Evolutionary conservation across 352 stramenopile genomes (phyloP), one percentile per base, ranked within the genome.

Genomic region (Phytophthora ohioensis): DNA sequence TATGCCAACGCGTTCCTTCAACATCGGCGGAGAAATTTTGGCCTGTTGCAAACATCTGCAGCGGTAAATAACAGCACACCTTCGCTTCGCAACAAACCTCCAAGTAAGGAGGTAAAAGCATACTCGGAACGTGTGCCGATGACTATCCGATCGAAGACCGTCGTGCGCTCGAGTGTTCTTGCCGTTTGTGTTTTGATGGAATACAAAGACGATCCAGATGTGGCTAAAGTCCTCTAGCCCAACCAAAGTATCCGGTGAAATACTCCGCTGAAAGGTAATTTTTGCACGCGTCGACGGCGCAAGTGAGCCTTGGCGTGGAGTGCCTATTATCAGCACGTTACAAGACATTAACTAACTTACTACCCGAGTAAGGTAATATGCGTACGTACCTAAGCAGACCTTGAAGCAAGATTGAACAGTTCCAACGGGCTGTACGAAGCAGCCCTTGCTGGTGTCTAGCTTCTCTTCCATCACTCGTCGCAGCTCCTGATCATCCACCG

Each of bases 201-300:
- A 97, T 10, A 96, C 82, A 53, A 97, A 97, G 5, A 96, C 56
- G 43, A 97, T 84, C 91, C 91, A 97, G n/a, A 94, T 74, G 48
- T 97, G 89, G 47, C 84, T 96, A 48, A 96, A 97, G 6, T 81
- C 57, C 21, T 88, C 76, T 13, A 97, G 64, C 11, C 85, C 87
- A 48, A 85, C 65, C 21, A 97, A 78, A 12, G 89, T 85, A 35
- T 93, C 87, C 0, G 88, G 85, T 17, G 91, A 92, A 27, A 97
- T 81, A 71, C 63, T 92, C 35, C 92, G 88, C 39, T 94, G 75
- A 57, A 97, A 94, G 12, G 80, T 77, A 48, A 97, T 90, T 45
- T 82, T 76, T 1, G 79, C 89, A 21, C 81, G 67, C 5, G 90
- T 93, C 31, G 87, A 84, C 9, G 89, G 87, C 21, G 87, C 91